Conservation (phyloP, 2,329 filamentous ascomycete species). For the Fusarium succisae region DNA sequence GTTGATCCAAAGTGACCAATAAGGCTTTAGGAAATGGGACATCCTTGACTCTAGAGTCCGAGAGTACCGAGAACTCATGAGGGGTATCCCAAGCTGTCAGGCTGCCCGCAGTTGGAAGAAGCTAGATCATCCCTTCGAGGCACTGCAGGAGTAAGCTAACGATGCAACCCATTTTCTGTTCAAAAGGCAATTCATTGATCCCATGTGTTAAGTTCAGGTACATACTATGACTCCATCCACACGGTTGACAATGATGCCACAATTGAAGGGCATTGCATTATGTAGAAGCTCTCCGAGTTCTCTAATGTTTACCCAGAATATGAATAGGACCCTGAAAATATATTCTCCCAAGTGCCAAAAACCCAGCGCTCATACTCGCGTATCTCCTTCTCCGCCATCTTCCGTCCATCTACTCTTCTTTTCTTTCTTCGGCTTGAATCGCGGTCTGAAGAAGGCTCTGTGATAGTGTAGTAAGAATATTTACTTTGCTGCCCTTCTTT, state of each 20-base stretch:
- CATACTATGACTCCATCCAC: rapidly evolving
- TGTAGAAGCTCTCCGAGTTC: rapidly evolving
- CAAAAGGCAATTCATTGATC: too few species aligned
- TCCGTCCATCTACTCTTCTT: rapidly evolving
- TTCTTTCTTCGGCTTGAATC: neutral
- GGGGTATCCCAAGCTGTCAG: neutral
- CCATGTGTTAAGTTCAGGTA: too few species aligned
- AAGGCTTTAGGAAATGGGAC: rapidly evolving
- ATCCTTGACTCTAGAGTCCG: neutral
- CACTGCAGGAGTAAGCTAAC: neutral
- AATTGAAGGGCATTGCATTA: rapidly evolving
- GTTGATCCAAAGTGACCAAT: neutral
- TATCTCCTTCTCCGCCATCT: neutral
- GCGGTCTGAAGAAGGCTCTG: rapidly evolving
- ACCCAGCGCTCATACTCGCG: neutral
- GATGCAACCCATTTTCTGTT: too few species aligned
- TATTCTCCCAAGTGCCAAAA: neutral
- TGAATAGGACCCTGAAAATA: neutral
- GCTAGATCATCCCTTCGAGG: neutral
- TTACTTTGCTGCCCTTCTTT: rapidly evolving
- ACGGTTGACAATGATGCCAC: rapidly evolving
- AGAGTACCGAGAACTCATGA: neutral
- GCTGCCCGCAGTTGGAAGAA: neutral
- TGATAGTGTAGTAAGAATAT: neutral
- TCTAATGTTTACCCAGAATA: neutral